Conservation (phyloP, 2,329 filamentous ascomycete genomes). For the Alternaria postmessia region DNA sequence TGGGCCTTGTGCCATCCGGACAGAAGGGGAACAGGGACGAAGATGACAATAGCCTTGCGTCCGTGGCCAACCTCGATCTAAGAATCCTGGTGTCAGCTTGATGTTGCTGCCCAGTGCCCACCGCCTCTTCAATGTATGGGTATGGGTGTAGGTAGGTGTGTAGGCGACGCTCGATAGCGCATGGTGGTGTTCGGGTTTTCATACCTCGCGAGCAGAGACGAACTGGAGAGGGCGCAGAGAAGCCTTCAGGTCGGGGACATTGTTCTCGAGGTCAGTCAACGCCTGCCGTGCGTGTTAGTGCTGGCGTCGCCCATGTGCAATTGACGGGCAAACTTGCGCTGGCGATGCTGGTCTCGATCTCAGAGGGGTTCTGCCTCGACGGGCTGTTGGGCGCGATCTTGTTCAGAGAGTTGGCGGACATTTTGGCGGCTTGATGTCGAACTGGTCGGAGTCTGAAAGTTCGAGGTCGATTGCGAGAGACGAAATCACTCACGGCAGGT, state of each 20-base stretch:
- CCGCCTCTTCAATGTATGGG: constrained; percentile 58
- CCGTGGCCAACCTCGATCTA: constrained; percentile 99
- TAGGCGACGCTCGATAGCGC: constrained; percentile 41
- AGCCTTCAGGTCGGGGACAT: constrained; percentile 97
- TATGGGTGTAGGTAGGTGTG: constrained; percentile 29
- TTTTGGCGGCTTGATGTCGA: constrained; percentile 58
- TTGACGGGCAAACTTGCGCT: constrained; percentile 67
- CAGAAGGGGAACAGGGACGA: constrained; percentile 99
- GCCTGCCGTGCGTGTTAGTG: constrained; percentile 51
- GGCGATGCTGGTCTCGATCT: constrained; percentile 97
- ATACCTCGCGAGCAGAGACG: constrained; percentile 99
- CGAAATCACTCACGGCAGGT: constrained; percentile 9
- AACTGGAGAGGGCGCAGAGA: constrained; percentile 98
- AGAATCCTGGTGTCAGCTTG: constrained; percentile 64
- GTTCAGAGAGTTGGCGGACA: constrained; percentile 75
- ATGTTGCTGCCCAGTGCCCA: constrained; percentile 64
- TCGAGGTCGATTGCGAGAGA: not conserved
- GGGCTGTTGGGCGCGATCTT: constrained; percentile 99
- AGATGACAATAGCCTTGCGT: constrained; percentile 99
- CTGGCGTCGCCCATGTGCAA: constrained; percentile 10
- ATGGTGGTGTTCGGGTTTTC: constrained; percentile 54
- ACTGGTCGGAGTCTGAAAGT: constrained; percentile 37
- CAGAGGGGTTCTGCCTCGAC: constrained; percentile 92
- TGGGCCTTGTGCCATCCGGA: constrained; percentile 99
- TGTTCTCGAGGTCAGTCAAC: constrained; percentile 98